These are phyloP conservation scores for Fusarium neocosmosporiellum DNA, from an alignment of 2,329 filamentous ascomycete genomes.

Conservation along the genomic window DNA sequence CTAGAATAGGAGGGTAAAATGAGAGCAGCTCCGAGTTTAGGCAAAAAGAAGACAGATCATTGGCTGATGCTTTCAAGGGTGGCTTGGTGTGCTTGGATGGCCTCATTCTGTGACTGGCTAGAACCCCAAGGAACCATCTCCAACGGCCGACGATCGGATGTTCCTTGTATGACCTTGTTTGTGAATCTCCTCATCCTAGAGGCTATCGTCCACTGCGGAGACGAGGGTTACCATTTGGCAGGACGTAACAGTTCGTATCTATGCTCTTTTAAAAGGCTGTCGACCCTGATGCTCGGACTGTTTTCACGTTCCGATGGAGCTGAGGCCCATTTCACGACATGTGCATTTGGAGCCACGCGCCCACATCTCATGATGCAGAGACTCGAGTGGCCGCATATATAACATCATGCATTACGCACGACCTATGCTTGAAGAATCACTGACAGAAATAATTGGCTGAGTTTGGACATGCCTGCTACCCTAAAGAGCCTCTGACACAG, in stretches of 20 bases:
- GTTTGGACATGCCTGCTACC: background rate
- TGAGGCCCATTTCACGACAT: background rate
- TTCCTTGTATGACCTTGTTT: background rate
- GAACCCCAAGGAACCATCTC: background rate
- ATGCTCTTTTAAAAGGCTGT: background rate
- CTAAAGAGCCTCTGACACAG: background rate
- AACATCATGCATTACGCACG: background rate
- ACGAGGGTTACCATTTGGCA: background rate
- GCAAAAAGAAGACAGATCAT: background rate
- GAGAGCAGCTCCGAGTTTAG: constrained; percentile 22
- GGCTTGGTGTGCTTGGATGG: background rate
- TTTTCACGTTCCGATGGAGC: background rate
- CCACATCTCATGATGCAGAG: background rate
- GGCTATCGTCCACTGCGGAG: background rate
- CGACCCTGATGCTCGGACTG: background rate
- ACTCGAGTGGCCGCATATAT: background rate
- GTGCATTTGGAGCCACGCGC: background rate
- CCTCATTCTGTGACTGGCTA: constrained; percentile 2
- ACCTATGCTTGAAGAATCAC: background rate
- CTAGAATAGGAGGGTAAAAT: background rate
- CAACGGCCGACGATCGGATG: constrained; percentile 3
- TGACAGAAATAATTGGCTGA: background rate
- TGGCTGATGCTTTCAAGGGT: background rate
- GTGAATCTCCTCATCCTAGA: background rate
- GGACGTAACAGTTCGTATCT: background rate